Base-by-base conservation (phyloP, 345 rosid species). In the Dipteronia sinensis region DNA sequence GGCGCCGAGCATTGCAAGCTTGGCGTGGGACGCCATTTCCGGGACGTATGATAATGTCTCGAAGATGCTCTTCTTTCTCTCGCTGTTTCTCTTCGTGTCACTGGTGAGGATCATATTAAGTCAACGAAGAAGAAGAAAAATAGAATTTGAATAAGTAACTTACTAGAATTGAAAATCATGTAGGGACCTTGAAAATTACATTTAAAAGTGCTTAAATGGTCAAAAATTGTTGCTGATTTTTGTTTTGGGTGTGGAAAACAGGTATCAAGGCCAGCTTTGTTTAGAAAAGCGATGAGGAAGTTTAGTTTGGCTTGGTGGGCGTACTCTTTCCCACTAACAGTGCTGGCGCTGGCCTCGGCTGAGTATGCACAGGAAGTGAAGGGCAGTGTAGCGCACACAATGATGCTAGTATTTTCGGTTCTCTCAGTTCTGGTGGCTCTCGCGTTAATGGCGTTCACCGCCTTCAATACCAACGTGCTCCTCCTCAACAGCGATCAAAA, bases 221-320 rank as follows among this genome's bases (percentile, higher is more conserved):
- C 23, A 19, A 7, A 59, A 59, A 59, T 59, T 59, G 64, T 59
- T 59, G 64, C 27, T 59, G 22, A 20, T 20, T 16, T 55, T 71
- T 65, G 7, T 31, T 16, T 51, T 4, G 0, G 2, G 20, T 25
- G 15, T 22, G 58, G 10, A 7, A 62, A 4, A 49, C 77, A 84
- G 89, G 79, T 72, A 17, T 77, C 72, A 0, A 74, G 89, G 66
- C 89, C 89, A 42, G 61, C 11, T 16, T 44, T 86, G 13, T 86
- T 86, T 78, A 79, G 69, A 80, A 83, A 74, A 73, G 80, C 89
- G 4, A 83, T 83, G 89, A 86, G 69, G 71, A 86, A 77, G 75
- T 86, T 79, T 72, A 80, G 62, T 42, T 11, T 86, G 10, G 82
- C 80, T 4, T 86, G 89, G 89, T 83, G 89, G 89, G 89, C 87